These are phyloP conservation scores for Cryptococcus sp. DNA, from an alignment of 1,284 basidiomycete species.

Conservation along the genomic window DNA sequence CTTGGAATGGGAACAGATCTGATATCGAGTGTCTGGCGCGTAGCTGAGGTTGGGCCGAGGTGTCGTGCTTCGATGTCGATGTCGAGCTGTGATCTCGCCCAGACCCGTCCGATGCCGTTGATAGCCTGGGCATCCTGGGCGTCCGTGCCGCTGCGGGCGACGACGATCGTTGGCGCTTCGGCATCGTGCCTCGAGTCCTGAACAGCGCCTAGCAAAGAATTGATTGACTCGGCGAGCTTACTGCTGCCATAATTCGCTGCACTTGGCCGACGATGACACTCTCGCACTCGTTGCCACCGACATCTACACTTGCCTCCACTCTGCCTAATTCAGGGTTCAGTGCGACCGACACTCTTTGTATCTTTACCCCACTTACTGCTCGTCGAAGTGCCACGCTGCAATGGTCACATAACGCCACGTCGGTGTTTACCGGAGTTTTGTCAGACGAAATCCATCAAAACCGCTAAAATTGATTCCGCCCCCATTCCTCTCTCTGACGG, in stretches of 20 bases:
- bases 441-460: neutral
- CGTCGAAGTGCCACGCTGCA: no score
- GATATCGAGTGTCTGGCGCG: slow-evolving; percentile 10
- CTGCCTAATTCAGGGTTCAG: neutral
- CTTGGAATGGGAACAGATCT: slow-evolving; percentile 45
- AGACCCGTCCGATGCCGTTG: neutral
- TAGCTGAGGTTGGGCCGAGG: neutral
- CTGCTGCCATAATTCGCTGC: no score
- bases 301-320: neutral
- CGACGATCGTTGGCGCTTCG: slow-evolving; percentile 18
- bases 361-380: no score
- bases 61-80: neutral
- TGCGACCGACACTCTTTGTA: no score
- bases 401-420: neutral
- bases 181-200: slow-evolving; percentile 2
- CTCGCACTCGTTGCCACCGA: neutral
- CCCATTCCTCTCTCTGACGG: neutral
- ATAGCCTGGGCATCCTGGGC: neutral
- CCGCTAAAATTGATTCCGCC: neutral
- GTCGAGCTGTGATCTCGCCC: no score
- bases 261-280: neutral
- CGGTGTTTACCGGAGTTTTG: neutral
- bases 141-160: neutral
- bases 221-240: no score
- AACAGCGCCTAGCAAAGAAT: no score